Evolutionary conservation across 2,329 filamentous ascomycete species (phyloP).

Genomic region (Biscogniauxia sp.): DNA sequence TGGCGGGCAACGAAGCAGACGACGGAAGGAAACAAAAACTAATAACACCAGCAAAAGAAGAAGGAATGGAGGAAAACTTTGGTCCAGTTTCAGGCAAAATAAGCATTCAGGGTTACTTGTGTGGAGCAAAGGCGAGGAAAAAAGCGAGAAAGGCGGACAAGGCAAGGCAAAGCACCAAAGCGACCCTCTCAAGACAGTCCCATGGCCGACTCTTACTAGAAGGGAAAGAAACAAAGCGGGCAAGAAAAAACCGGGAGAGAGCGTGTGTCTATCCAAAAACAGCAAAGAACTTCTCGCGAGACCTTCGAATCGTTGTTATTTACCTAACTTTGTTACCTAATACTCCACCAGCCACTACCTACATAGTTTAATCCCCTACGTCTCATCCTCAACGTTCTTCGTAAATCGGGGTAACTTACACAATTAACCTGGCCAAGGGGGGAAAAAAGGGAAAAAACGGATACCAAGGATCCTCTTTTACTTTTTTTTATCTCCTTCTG

Average conservation of each 20-base stretch:
- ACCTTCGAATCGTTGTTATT: background rate
- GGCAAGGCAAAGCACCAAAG: slow-evolving; percentile 4
- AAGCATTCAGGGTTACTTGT: slow-evolving; percentile 7
- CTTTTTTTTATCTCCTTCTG: background rate
- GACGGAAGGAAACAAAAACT: slow-evolving; percentile 13
- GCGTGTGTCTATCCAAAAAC: background rate
- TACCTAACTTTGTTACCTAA: background rate
- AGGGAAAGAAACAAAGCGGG: background rate
- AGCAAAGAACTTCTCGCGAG: background rate
- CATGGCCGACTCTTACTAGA: background rate
- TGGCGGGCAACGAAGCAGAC: slow-evolving; percentile 9
- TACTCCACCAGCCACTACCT: background rate
- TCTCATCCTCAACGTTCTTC: background rate
- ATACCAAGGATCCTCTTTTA: background rate
- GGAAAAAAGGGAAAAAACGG: background rate
- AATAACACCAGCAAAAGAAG: slow-evolving; percentile 12
- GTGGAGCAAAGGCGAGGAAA: slow-evolving; percentile 5
- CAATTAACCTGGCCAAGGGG: background rate
- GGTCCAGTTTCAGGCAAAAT: slow-evolving; percentile 18
- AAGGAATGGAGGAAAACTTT: slow-evolving; percentile 4
- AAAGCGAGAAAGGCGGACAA: slow-evolving; percentile 2
- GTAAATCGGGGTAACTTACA: background rate
- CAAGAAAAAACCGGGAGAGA: background rate
- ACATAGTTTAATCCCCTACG: slow-evolving; percentile 10
- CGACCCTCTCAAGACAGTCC: background rate